Evolutionary conservation across 441 rosid genomes (phyloP), one percentile per base, ranked within the genome.

Genomic region (Mallotus repandus): DNA sequence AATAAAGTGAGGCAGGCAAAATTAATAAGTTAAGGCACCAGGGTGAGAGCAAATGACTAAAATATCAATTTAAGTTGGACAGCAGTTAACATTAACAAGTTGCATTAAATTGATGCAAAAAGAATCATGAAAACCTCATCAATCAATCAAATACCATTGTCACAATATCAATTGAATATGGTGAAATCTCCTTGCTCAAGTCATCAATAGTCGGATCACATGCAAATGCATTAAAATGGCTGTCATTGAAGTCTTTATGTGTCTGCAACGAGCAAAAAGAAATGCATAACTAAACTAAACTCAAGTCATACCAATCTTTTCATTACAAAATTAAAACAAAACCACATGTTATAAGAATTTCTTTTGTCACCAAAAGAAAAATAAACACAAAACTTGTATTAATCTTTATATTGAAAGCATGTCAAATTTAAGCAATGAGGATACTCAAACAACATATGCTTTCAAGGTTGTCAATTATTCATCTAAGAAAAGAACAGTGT

Each of bases 181-280:
- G 86, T 79, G 92, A 77, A 65, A 95, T 85, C 66, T 87, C 89
- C 78, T 84, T 76, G 87, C 80, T 86, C 72, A 91, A 89, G 84
- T 80, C 89, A 84, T 93, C 95, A 76, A 72, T 43, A 0, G 96
- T 93, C 80, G 93, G 84, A 84, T 95, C 99, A 79, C 92, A 93
- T 43, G 86, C 80, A 58, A 93, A 95, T 71, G 96, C 91, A 68
- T 61, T 78, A 57, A 89, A 83, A 16, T 79, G 86, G 21, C 79
- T 75, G 79, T 89, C 92, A 6, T 76, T 81, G 86, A 84, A 95
- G 79, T 92, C 96, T 74, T 86, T 88, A 85, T 95, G 98, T 71
- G 82, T 81, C 97, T 95, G 90, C 84, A 86, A 76, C 52, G 74
- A 65, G 49, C 29, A n/a, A 41, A 72, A 68, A 56, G 22, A 65